Evolutionary conservation across 2,329 filamentous ascomycete genomes (phyloP).

Genomic region (Cryphonectria naterciae): DNA sequence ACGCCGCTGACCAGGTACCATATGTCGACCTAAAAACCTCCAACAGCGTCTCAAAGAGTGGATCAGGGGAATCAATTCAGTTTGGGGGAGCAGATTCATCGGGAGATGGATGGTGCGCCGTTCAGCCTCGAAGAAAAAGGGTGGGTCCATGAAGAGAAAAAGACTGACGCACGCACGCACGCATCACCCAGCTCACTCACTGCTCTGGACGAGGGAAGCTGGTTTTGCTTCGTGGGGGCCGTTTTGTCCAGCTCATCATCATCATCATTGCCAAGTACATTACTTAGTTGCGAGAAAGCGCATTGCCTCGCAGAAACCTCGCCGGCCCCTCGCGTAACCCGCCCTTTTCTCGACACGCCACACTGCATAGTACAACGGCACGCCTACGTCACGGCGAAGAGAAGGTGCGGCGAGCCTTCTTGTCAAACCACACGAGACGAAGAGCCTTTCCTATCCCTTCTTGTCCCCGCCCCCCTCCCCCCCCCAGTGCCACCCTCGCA

Average conservation of each 20-base stretch:
- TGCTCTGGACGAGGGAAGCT: neutral
- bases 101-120: neutral
- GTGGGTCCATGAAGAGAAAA: neutral
- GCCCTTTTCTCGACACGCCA: neutral
- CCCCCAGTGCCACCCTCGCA: neutral
- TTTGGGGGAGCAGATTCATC: neutral
- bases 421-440: neutral
- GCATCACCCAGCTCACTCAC: neutral
- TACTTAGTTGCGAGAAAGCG: neutral
- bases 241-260: neutral
- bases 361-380: neutral
- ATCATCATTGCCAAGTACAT: neutral
- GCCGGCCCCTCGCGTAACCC: neutral
- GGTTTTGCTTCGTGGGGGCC: neutral
- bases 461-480: neutral
- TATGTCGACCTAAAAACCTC: neutral
- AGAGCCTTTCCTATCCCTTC: neutral
- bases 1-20: neutral
- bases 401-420: neutral
- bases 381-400: neutral
- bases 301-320: neutral
- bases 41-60: neutral
- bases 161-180: neutral
- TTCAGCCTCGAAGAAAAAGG: neutral
- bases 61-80: neutral